A percentile compares a stretch with the other conserved stretches of the same genome.
phyloP scores from a whole-genome alignment of 1,139 yeast genomes.

The Yamadazyma trypodendri region DNA sequence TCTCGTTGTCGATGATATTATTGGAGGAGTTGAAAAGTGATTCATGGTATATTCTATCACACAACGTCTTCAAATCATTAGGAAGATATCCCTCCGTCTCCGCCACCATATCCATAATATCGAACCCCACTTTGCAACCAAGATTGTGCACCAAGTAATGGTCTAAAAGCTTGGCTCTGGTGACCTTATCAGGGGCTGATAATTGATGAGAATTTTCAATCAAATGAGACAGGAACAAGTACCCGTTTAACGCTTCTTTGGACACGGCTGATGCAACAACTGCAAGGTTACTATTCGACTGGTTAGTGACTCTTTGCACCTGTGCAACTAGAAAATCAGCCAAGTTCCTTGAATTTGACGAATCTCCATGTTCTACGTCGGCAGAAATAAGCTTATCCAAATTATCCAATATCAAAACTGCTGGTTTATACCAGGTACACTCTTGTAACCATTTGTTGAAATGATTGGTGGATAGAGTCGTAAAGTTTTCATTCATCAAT shows the following conservation, averaged over 20 bases:
- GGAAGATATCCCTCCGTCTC: constrained; percentile 92
- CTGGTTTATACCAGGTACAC: constrained; percentile 79
- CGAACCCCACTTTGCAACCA: constrained; percentile 39
- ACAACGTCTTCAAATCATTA: constrained; percentile 68
- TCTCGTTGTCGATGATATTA: constrained; percentile 14
- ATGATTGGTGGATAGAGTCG: constrained; percentile 41
- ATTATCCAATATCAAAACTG: constrained; percentile 74
- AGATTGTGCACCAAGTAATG: constrained; percentile 41
- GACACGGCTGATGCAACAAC: constrained; percentile 60
- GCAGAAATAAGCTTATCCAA: constrained; percentile 75
- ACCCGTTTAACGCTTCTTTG: constrained; percentile 63
- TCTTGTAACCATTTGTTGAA: constrained; percentile 54
- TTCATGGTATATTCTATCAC: constrained; percentile 76
- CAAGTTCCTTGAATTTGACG: constrained; percentile 56
- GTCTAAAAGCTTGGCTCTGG: constrained; percentile 52
- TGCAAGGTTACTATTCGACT: constrained; percentile 46
- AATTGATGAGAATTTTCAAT: constrained; percentile 64
- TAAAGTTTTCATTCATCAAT: constrained; percentile 53
- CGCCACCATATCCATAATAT: constrained; percentile 66
- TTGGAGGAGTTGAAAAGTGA: constrained; percentile 34
- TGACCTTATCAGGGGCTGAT: constrained; percentile 67
- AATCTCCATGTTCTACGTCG: constrained; percentile 68
- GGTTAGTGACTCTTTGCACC: constrained; percentile 39
- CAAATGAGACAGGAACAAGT: constrained; percentile 65
- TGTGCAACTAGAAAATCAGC: constrained; percentile 46